These are phyloP conservation scores for Geotrichum restrictum DNA, from an alignment of 1,139 yeast genomes.

Conservation along the genomic window DNA sequence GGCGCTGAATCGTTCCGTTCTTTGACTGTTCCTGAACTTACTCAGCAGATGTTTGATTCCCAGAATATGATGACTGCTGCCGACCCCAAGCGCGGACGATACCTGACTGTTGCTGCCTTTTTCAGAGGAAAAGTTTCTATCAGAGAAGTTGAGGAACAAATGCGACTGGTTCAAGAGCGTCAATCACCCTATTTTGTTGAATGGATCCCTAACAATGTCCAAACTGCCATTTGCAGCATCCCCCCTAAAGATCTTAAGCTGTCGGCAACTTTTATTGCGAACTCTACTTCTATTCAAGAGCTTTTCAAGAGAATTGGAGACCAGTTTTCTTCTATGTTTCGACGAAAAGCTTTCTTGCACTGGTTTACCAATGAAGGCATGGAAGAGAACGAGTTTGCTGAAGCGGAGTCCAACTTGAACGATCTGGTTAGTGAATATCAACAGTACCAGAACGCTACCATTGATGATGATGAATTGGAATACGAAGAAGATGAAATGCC, in stretches of 20 bases:
- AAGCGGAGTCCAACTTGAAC: constrained; percentile 80
- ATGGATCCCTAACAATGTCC: constrained; percentile 96
- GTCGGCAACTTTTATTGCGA: constrained; percentile 90
- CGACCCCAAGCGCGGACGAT: constrained; percentile 86
- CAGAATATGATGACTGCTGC: constrained; percentile 95
- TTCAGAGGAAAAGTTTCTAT: constrained; percentile 90
- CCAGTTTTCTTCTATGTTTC: constrained; percentile 87
- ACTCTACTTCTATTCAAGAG: constrained; percentile 88
- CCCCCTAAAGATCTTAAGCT: constrained; percentile 82
- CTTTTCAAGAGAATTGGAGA: constrained; percentile 84
- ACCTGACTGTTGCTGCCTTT: constrained; percentile 90
- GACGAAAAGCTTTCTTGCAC: constrained; percentile 91
- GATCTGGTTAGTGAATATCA: constrained; percentile 87
- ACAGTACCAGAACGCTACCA: constrained; percentile 83
- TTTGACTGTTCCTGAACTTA: constrained; percentile 81
- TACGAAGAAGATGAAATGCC: constrained; percentile 31
- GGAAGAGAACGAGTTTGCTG: constrained; percentile 91
- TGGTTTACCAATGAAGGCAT: constrained; percentile 95
- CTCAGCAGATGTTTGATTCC: constrained; percentile 89
- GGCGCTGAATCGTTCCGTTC: constrained; percentile 73
- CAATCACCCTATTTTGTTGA: constrained; percentile 82
- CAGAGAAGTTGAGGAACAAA: constrained; percentile 91
- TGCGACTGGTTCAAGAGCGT: constrained; percentile 78
- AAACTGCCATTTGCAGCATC: constrained; percentile 86
- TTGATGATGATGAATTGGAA: constrained; percentile 47